Evolutionary conservation across 2,329 filamentous ascomycete species (phyloP).

Genomic region (Penicillium sumatraense): DNA sequence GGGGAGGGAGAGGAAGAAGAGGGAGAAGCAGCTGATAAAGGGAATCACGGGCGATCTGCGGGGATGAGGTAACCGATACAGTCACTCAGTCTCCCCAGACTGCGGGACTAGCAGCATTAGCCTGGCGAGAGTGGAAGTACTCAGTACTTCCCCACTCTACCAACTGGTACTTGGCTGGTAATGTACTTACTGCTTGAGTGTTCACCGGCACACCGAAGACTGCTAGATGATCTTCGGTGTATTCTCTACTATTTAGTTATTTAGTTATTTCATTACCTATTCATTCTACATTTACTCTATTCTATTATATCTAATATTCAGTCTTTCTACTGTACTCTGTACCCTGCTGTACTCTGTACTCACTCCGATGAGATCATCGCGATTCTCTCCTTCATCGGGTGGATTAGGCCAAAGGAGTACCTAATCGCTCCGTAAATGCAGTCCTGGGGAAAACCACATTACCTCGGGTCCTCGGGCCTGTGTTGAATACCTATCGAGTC

Average conservation of each 20-base stretch:
- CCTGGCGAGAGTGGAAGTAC: too few species aligned
- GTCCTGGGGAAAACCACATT: constrained; percentile 7
- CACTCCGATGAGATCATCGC: constrained; percentile 23
- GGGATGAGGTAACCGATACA: constrained; percentile 28
- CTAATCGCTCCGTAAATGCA: too few species aligned
- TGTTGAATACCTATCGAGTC: too few species aligned
- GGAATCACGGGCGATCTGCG: constrained; percentile 14
- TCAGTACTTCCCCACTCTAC: neutral
- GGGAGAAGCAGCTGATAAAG: constrained; percentile 7
- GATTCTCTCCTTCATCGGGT: constrained; percentile 17
- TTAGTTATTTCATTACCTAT: too few species aligned
- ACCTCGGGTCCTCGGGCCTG: constrained; percentile 27
- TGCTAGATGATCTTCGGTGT: constrained; percentile 2
- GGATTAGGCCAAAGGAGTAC: too few species aligned
- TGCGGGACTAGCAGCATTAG: too few species aligned
- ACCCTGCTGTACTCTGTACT: neutral
- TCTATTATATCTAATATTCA: too few species aligned
- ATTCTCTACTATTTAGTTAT: too few species aligned
- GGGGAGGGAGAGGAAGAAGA: neutral
- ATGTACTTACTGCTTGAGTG: constrained; percentile 9
- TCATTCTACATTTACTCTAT: neutral
- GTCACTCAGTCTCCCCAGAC: neutral
- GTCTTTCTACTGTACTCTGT: neutral
- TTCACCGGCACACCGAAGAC: constrained; percentile 28
- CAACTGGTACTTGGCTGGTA: neutral